Base-by-base conservation (phyloP, 139 green algal genomes). In the Chlorella sp. region DNA sequence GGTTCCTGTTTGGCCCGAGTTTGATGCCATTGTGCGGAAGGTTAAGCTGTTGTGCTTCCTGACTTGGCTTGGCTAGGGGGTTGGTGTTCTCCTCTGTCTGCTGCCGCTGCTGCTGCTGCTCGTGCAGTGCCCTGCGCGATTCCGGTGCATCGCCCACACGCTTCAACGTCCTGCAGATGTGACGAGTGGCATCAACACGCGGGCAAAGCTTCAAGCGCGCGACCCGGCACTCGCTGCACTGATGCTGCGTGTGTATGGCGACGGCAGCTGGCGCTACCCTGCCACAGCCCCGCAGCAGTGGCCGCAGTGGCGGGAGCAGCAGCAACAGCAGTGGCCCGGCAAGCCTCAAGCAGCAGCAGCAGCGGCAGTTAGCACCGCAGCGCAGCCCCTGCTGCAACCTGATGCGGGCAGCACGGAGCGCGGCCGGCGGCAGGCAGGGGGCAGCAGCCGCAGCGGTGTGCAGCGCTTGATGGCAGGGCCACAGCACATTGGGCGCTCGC, bases 161-260 rank as follows among this genome's bases (percentile, higher is more conserved):
- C n/a, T n/a, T n/a, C 26, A 17, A 11, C 30, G 26, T 2, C 43
- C 62, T 30, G 65, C 65, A 62, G 94, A 97, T 81, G 93, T 96
- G 16, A 97, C 93, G 46, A 88, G 82, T 62, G 93, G 94, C 14
- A 84, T 96, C 69, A 97, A 92, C 82, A 95, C 90, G 11, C 87
- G 94, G 0, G 83, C 91, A 46, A 86, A 86, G 81, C 58, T 97
- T 4, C 69, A 88, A 67, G 8, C 43, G 19, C 84, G 89, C 38
- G 94, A 97, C 73, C 91, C 94, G 0, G 51, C 65, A 36, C 86
- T 97, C 28, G 92, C 94, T 0, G n/a, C 51, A 0, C 64, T 97
- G 19, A 40, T 97, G 82, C 46, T 28, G 24, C 28, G 79, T 34
- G 87, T 91, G 9, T 95, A 90, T 68, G 92, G 92, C 0, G 85